phyloP scores from a whole-genome alignment of 805 yeast genomes.

The Hermanozyma aechmeae region DNA sequence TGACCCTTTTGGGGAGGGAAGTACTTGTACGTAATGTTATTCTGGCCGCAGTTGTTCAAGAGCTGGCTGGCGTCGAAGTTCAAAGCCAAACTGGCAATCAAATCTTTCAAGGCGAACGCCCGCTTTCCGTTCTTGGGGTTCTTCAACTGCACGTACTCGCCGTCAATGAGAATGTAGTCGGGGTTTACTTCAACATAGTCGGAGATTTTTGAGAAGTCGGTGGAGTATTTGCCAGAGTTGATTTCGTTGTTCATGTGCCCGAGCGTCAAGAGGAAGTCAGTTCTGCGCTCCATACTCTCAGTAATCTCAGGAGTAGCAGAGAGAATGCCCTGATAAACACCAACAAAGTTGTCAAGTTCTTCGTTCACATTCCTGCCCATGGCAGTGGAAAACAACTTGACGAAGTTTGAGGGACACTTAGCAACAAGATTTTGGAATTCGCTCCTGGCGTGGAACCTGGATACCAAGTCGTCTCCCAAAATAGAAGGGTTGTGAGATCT shows the following conservation, averaged over 20 bases:
- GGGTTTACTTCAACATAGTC: conserved; percentile 30
- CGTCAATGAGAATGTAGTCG: conserved; percentile 30
- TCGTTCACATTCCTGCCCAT: conserved; percentile 74
- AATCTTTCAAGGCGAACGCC: conserved; percentile 19
- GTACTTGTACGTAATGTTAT: conserved; percentile 11
- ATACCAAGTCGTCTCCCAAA: conserved; percentile 61
- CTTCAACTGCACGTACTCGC: conserved; percentile 14
- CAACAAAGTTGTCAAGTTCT: conserved; percentile 51
- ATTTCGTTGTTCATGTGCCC: conserved; percentile 47
- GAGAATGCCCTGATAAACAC: conserved; percentile 61
- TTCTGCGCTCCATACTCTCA: conserved; percentile 24
- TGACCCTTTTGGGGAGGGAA: conserved; percentile 6
- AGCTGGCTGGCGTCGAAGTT: conserved; percentile 9
- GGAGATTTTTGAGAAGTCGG: conserved; percentile 13
- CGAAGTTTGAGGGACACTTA: conserved; percentile 22
- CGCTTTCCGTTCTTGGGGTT: conserved; percentile 14
- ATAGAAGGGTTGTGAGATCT: conserved; percentile 51
- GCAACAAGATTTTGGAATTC: conserved; percentile 41
- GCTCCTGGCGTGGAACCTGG: conserved; percentile 44
- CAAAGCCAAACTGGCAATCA: conserved; percentile 21
- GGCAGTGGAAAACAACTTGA: conserved; percentile 48
- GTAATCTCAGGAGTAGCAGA: conserved; percentile 17
- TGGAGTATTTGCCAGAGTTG: conserved; percentile 17
- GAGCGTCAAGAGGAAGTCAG: conserved; percentile 63
- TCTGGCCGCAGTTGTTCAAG: conserved; percentile 4